Evolutionary conservation across 73 alveolate genomes (phyloP).

Genomic region (Loxodes magnus): DNA sequence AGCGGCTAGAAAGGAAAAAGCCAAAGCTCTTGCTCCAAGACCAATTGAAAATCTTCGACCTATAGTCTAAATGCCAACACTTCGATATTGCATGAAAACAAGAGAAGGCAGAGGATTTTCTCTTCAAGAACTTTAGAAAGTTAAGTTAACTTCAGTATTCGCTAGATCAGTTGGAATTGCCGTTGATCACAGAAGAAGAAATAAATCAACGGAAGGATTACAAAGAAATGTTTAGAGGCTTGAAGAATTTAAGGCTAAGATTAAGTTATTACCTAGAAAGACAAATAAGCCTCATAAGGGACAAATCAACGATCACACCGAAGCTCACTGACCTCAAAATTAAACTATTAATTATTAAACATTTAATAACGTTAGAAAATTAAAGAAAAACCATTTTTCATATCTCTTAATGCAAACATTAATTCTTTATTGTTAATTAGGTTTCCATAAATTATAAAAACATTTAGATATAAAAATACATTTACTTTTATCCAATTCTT

Average conservation of each 20-base stretch:
- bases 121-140: slow-evolving; percentile 77
- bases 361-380: too few relatives aligned
- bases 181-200: slow-evolving; percentile 95
- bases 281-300: slow-evolving; percentile 88
- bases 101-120: slow-evolving; percentile 95
- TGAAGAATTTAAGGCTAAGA: slow-evolving; percentile 74
- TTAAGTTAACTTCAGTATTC: slow-evolving; percentile 70
- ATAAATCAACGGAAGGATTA: slow-evolving; percentile 70
- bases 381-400: too few relatives aligned
- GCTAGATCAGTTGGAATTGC: slow-evolving; percentile 96
- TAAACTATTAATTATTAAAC: too few relatives aligned
- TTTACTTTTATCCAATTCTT: too few relatives aligned
- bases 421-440: too few relatives aligned
- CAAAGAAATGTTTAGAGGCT: slow-evolving; percentile 83
- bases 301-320: slow-evolving; percentile 57
- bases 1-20: slow-evolving; percentile 32
- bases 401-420: too few relatives aligned
- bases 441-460: too few relatives aligned
- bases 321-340: too few relatives aligned
- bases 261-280: slow-evolving; percentile 86
- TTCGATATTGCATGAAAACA: slow-evolving; percentile 60
- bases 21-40: slow-evolving; percentile 49
- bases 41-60: slow-evolving; percentile 75
- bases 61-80: slow-evolving; percentile 62
- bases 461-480: too few relatives aligned